phyloP scores from a whole-genome alignment of 768 basidiomycete species.

The Lactarius psammicola region DNA sequence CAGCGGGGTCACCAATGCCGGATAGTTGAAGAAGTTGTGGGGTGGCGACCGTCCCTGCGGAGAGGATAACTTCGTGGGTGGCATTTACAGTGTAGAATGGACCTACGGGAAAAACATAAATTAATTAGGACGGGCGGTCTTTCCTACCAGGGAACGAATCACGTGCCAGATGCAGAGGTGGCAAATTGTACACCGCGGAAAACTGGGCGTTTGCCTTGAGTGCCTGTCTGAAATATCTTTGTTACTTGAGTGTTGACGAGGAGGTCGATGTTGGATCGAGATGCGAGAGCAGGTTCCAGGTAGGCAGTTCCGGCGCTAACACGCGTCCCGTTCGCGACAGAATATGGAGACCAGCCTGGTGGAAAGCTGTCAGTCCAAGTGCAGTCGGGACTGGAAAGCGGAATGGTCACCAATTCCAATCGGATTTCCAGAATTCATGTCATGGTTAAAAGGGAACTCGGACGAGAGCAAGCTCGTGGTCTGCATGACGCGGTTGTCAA shows the following conservation, averaged over 20 bases:
- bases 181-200: conserved; percentile 19
- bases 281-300: conserved; percentile 4
- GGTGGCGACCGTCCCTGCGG: conserved; percentile 31
- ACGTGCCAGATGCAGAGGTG: not conserved
- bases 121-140: not conserved
- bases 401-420: conserved; percentile 41
- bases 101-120: conserved; percentile 1
- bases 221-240: conserved; percentile 23
- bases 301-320: conserved; percentile 19
- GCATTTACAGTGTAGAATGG: conserved; percentile 8
- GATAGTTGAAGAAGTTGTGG: conserved; percentile 52
- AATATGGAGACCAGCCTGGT: conserved; percentile 9
- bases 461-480: conserved; percentile 39
- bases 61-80: conserved; percentile 27
- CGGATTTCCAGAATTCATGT: conserved; percentile 44
- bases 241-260: conserved; percentile 26
- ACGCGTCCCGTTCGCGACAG: conserved; percentile 10
- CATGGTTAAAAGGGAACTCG: conserved; percentile 43
- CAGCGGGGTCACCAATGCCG: conserved; percentile 51
- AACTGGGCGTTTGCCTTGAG: not conserved
- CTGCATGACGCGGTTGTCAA: conserved; percentile 40
- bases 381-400: not conserved
- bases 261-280: conserved; percentile 17
- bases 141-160: not conserved
- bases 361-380: not conserved